Evolutionary conservation across 139 green algal species (phyloP).

Genomic region (Closterium sp.): DNA sequence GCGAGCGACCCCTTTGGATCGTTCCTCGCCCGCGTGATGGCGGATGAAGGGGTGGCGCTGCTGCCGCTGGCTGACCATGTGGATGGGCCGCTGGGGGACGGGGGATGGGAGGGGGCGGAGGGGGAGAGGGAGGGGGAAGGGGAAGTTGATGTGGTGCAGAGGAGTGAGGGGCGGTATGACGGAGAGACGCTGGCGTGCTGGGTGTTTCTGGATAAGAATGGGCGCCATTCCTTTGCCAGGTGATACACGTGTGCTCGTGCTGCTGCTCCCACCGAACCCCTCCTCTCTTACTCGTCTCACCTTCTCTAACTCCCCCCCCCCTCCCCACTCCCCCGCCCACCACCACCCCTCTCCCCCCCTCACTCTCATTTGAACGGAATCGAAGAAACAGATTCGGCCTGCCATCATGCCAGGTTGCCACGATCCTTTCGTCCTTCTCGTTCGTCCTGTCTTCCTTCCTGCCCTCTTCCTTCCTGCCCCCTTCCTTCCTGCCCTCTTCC

Average conservation of each 20-base stretch:
- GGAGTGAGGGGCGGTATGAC: conserved; percentile 51
- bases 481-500: background rate
- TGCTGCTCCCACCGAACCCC: background rate
- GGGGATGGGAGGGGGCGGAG: conserved; percentile 27
- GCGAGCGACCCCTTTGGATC: conserved; percentile 76
- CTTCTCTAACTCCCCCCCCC: background rate
- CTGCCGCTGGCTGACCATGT: background rate
- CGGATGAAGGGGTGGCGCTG: conserved; percentile 56
- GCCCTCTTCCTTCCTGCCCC: background rate
- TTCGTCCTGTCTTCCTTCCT: background rate
- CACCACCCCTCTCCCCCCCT: background rate
- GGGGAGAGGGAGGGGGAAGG: conserved; percentile 46
- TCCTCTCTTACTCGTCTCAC: background rate
- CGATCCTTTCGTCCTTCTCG: too few species aligned
- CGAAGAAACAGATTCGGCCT: background rate
- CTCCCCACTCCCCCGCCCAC: background rate
- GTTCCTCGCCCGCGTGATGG: conserved; percentile 74
- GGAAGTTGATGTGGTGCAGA: conserved; percentile 27
- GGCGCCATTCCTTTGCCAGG: conserved; percentile 51
- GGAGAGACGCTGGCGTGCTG: conserved; percentile 85
- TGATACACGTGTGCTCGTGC: background rate
- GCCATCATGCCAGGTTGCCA: background rate
- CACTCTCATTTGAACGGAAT: background rate
- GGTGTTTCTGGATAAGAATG: conserved; percentile 71
- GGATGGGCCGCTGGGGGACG: conserved; percentile 1